phyloP scores from a whole-genome alignment of 208 protist genomes.

The Polymyxa betae region DNA sequence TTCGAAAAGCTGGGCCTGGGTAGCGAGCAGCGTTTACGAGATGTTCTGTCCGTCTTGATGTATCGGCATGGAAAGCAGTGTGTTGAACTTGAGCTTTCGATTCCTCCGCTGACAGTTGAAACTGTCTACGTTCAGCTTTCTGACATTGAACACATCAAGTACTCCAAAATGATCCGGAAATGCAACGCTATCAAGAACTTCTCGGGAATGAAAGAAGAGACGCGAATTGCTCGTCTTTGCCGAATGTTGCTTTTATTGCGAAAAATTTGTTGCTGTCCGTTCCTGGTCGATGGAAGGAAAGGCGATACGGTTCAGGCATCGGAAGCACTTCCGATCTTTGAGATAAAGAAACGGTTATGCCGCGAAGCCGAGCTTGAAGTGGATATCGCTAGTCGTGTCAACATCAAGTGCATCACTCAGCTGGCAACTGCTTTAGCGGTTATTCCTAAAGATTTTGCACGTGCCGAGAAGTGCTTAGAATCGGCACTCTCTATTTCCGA shows the following conservation, averaged over 20 bases:
- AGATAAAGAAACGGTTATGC: conserved; percentile 19
- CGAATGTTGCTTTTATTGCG: background rate
- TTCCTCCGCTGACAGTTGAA: background rate
- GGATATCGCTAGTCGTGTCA: background rate
- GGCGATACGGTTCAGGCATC: background rate
- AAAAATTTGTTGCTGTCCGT: conserved; percentile 51
- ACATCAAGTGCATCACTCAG: background rate
- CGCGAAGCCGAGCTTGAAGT: background rate
- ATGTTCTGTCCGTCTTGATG: conserved; percentile 18
- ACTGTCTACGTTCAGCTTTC: background rate
- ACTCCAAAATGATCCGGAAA: conserved; percentile 41
- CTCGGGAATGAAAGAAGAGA: background rate
- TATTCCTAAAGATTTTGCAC: background rate
- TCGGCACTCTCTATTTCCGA: background rate
- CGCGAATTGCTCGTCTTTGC: conserved; percentile 29
- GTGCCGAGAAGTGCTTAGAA: background rate
- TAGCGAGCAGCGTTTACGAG: background rate
- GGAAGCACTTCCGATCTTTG: background rate
- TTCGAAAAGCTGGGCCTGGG: background rate
- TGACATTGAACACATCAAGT: conserved; percentile 29
- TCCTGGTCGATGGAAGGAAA: conserved; percentile 17
- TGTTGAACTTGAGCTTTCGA: background rate
- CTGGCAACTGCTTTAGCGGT: background rate
- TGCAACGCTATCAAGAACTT: background rate
- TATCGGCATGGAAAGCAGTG: conserved; percentile 26